These are phyloP conservation scores for Nemophila menziesii DNA, from an alignment of 257 asterid genomes.

Conservation along the genomic window DNA sequence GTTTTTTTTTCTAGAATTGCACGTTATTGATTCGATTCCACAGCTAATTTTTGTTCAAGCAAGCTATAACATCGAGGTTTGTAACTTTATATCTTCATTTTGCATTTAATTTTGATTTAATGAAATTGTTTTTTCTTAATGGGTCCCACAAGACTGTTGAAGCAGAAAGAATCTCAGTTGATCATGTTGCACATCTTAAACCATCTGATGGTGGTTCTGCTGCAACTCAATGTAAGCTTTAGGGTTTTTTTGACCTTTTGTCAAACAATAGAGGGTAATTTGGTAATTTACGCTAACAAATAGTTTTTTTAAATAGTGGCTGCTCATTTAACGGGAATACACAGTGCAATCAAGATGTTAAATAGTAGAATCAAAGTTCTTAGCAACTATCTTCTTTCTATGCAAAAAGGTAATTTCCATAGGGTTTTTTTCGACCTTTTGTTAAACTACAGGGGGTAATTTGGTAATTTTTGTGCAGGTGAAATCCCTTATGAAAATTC, in stretches of 20 bases:
- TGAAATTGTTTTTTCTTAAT: neutral
- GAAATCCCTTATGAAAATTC: constrained; percentile 74
- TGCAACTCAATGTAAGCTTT: constrained; percentile 77
- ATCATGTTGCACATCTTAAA: constrained; percentile 95
- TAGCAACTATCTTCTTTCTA: constrained; percentile 74
- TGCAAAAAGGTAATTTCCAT: constrained; percentile 70
- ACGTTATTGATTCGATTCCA: constrained; percentile 85
- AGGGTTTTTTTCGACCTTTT: no score
- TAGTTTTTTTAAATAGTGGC: constrained; percentile 44
- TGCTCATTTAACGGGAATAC: constrained; percentile 95
- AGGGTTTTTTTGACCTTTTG: no score
- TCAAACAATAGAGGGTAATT: no score
- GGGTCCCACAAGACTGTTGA: constrained; percentile 76
- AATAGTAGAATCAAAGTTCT: constrained; percentile 84
- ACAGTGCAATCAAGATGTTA: constrained; percentile 94
- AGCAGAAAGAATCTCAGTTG: constrained; percentile 96
- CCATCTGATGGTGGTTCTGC: constrained; percentile 99
- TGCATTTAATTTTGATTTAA: constrained; percentile 2
- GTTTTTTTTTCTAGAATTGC: constrained; percentile 53
- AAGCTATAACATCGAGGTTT: constrained; percentile 87
- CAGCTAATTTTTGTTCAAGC: constrained; percentile 88
- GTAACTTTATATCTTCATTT: constrained; percentile 11
- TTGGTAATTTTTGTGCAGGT: constrained; percentile 45
- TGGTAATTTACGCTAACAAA: no score
- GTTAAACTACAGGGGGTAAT: no score